A percentile compares a stretch with the other conserved stretches of the same genome.
Evolutionary conservation across 1,284 basidiomycete genomes (phyloP).

Genomic region (Trichosporon sp.): DNA sequence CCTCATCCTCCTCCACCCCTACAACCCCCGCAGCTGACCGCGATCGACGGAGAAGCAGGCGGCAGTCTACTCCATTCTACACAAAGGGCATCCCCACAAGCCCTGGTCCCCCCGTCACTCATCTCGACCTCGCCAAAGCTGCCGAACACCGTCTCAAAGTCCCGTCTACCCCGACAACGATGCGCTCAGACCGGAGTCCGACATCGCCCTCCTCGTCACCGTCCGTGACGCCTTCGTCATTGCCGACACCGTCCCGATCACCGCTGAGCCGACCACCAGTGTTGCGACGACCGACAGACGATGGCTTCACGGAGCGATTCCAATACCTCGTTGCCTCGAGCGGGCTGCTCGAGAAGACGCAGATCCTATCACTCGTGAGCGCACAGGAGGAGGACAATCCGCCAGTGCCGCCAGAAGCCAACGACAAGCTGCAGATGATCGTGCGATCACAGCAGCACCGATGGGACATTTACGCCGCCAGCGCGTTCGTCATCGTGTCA

Average conservation of each 20-base stretch:
- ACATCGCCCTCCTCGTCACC: background rate
- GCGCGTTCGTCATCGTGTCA: conserved; percentile 9
- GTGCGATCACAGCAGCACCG: background rate
- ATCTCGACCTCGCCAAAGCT: conserved; percentile 12
- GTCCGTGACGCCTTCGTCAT: background rate
- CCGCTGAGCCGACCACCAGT: conserved; percentile 9
- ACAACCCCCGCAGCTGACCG: background rate
- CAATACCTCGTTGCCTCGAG: conserved; percentile 51
- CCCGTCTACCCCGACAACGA: background rate
- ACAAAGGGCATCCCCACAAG: conserved; percentile 10
- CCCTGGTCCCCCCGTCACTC: conserved; percentile 17
- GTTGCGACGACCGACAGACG: conserved; percentile 18
- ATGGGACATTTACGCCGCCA: conserved; percentile 16
- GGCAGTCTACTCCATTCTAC: conserved; percentile 14
- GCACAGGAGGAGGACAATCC: conserved; percentile 10
- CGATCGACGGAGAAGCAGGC: conserved; percentile 7
- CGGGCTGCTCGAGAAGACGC: conserved; percentile 45
- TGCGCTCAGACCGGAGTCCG: conserved; percentile 7
- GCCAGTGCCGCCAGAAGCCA: background rate
- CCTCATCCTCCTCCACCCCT: background rate
- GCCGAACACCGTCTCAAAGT: background rate
- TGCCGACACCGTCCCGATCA: background rate
- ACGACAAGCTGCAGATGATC: background rate
- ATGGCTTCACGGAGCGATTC: conserved; percentile 49
- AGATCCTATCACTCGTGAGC: conserved; percentile 16